These are phyloP conservation scores for Cystobasidium pallidum DNA, from an alignment of 1,284 basidiomycete species.

Conservation along the genomic window DNA sequence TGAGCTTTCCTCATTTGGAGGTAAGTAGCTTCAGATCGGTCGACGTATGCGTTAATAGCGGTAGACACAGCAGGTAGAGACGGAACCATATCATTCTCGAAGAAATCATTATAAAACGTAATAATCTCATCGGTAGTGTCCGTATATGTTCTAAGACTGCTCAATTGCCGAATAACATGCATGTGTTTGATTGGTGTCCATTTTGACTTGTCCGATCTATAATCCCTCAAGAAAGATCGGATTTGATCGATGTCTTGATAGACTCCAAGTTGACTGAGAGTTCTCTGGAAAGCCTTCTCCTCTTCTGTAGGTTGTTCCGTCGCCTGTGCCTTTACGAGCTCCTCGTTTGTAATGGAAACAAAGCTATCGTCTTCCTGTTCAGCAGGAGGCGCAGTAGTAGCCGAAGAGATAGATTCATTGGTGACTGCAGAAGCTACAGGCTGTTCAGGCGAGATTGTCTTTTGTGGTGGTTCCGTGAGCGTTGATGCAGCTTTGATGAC, in stretches of 20 bases:
- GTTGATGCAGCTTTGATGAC: conserved; percentile 26
- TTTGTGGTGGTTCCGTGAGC: not conserved
- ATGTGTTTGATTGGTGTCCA: not conserved
- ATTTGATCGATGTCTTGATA: conserved; percentile 16
- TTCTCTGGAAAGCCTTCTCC: not conserved
- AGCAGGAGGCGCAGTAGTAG: not conserved
- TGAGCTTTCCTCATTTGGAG: conserved; percentile 3
- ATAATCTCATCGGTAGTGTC: conserved; percentile 1
- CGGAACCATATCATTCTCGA: conserved; percentile 23
- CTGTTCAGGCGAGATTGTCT: conserved; percentile 13
- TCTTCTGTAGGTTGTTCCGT: conserved; percentile 6
- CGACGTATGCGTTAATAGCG: not conserved
- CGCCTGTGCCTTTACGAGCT: not conserved
- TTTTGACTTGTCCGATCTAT: not conserved
- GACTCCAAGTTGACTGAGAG: not conserved
- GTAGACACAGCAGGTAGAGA: not conserved
- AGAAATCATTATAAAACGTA: conserved; percentile 35
- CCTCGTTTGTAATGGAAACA: not conserved
- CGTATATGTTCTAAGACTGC: not conserved
- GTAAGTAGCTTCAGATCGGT: conserved; percentile 5
- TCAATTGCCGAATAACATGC: conserved; percentile 1
- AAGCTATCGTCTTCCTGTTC: not conserved
- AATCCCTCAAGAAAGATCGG: conserved; percentile 2
- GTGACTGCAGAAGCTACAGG: not conserved
- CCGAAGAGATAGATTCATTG: not conserved